Percentiles rank a stretch among this genome's conserved stretches.
These are phyloP conservation scores for Daphne laureola DNA, from an alignment of 441 rosid genomes.

Conservation along the genomic window DNA sequence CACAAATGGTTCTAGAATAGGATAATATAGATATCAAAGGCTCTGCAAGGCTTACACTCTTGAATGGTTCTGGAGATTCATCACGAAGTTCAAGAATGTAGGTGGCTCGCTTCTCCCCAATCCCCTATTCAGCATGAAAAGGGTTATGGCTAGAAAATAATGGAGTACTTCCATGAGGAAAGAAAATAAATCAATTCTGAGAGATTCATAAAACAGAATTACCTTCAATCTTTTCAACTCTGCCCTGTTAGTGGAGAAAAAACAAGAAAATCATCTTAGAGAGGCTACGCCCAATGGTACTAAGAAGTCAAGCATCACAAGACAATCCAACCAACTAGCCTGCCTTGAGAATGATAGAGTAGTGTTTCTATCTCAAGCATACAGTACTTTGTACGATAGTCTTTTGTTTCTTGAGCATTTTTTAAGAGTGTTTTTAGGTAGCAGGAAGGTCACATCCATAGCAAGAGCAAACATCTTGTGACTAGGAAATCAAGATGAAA, in stretches of 20 bases:
- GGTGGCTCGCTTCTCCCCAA: slow-evolving; percentile 72
- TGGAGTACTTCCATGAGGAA: background rate
- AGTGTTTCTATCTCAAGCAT: too few species aligned
- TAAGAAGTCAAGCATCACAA: too few species aligned
- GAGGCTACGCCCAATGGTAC: background rate
- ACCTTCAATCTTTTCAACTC: slow-evolving; percentile 72
- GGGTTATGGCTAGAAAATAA: background rate
- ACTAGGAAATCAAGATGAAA: too few species aligned
- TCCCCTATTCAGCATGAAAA: slow-evolving; percentile 37
- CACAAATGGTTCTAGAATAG: background rate
- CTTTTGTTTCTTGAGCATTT: too few species aligned
- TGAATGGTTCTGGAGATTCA: slow-evolving; percentile 58
- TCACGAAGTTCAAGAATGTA: slow-evolving; percentile 56
- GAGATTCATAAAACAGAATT: slow-evolving; percentile 10
- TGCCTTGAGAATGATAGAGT: too few species aligned
- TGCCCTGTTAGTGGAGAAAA: slow-evolving; percentile 31
- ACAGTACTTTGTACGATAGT: too few species aligned
- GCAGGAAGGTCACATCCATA: too few species aligned
- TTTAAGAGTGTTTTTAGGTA: too few species aligned
- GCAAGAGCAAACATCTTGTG: too few species aligned
- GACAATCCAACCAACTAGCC: too few species aligned
- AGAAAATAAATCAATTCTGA: background rate
- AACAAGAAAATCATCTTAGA: background rate
- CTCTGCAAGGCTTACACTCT: slow-evolving; percentile 34
- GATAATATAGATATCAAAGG: background rate